phyloP scores from a whole-genome alignment of 2,329 filamentous ascomycete genomes.

The Alternaria viburni region DNA sequence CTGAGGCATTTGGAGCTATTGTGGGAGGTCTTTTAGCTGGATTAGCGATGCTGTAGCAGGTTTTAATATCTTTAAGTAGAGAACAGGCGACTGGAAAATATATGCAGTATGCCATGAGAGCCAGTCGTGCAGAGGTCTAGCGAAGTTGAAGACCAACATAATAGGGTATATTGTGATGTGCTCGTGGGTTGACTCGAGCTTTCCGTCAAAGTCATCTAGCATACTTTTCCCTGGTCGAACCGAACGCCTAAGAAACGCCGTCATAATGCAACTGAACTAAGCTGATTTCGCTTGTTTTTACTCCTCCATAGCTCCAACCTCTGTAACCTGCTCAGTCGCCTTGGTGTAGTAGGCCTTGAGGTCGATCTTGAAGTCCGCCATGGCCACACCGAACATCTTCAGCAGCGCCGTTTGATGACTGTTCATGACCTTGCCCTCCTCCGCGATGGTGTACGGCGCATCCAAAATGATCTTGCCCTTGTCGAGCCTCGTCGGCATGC shows the following conservation, averaged over 20 bases:
- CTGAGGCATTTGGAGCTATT: slow-evolving; percentile 23
- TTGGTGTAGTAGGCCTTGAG: slow-evolving; percentile 68
- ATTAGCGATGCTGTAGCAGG: slow-evolving; percentile 20
- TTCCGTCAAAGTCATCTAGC: slow-evolving; percentile 16
- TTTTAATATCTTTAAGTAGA: neutral
- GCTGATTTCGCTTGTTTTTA: slow-evolving; percentile 23
- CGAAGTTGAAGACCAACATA: slow-evolving; percentile 9
- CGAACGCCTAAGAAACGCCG: slow-evolving; percentile 34
- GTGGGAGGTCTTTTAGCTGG: slow-evolving; percentile 31
- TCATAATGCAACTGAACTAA: slow-evolving; percentile 26
- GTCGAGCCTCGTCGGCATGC: slow-evolving; percentile 86
- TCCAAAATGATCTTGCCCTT: slow-evolving; percentile 86
- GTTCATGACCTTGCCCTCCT: slow-evolving; percentile 83
- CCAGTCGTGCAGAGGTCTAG: neutral
- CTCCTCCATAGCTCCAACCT: slow-evolving; percentile 58
- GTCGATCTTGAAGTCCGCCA: slow-evolving; percentile 87
- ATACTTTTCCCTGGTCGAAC: slow-evolving; percentile 24
- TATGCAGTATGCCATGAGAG: neutral
- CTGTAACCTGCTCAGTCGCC: slow-evolving; percentile 52
- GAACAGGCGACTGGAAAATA: neutral
- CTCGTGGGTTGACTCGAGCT: slow-evolving; percentile 15
- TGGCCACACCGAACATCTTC: slow-evolving; percentile 90
- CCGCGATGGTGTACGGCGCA: slow-evolving; percentile 77
- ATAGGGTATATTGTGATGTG: slow-evolving; percentile 37
- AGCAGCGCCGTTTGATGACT: slow-evolving; percentile 90